Conservation (phyloP, 345 rosid species). For the Corchorus capsularis region DNA sequence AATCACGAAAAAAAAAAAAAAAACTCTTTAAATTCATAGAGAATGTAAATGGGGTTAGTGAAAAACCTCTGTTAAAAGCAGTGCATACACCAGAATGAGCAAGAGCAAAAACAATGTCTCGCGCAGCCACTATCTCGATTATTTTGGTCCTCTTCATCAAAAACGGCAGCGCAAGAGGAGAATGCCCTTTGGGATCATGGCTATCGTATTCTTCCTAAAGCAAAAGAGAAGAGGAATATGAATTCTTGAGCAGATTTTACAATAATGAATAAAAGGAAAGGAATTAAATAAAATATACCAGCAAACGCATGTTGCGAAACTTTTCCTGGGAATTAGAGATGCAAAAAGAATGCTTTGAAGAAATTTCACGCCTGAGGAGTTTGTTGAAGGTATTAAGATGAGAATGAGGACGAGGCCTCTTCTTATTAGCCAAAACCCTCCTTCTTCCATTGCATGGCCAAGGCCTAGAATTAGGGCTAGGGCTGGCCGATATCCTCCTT, state of each 20-base stretch:
- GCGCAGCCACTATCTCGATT: constrained; percentile 91
- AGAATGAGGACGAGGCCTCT: constrained; percentile 16
- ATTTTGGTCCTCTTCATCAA: constrained; percentile 84
- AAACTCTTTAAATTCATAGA: neutral
- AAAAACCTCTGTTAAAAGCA: constrained; percentile 80
- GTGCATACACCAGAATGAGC: constrained; percentile 93
- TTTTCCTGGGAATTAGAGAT: constrained; percentile 15
- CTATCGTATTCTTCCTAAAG: constrained; percentile 87
- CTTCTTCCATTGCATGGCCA: constrained; percentile 15
- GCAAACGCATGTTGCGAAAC: constrained; percentile 21
- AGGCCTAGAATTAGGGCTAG: neutral
- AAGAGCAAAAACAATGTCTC: constrained; percentile 88
- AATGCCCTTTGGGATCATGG: constrained; percentile 86
- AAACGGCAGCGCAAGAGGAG: constrained; percentile 70
- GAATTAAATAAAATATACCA: neutral
- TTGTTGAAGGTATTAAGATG: constrained; percentile 18
- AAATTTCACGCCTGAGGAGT: constrained; percentile 19
- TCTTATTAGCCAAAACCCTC: constrained; percentile 12
- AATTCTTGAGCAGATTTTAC: too few species aligned
- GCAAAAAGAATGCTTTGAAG: constrained; percentile 11
- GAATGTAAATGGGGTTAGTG: neutral
- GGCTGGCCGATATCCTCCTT: constrained; percentile 19
- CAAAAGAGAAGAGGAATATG: constrained; percentile 1
- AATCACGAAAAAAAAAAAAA: too few species aligned
- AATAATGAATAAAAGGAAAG: neutral